Evolutionary conservation across 306 rosid genomes (phyloP), one percentile per base, ranked within the genome.

Genomic region (Prinsepia uniflora): DNA sequence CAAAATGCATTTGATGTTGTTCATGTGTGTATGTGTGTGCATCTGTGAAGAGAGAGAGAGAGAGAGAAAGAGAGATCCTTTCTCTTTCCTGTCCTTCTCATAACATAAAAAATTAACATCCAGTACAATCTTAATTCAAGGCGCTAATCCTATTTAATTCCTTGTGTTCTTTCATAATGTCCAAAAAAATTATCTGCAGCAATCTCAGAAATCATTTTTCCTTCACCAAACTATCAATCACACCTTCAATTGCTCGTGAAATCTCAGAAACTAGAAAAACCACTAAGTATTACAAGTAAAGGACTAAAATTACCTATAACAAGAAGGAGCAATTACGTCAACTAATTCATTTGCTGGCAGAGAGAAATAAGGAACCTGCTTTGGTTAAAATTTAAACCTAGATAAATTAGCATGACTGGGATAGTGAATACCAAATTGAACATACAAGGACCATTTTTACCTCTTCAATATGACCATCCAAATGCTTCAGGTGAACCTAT

Each of bases 321-420:
- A 93, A 81, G 98, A 93, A 62, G 97, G 98, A 67, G 98, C 98
- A 72, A 93, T 93, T 74, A 93, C 98, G 76, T 93, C 98, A 61
- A 90, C 96, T 73, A 93, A 91, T 18, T 93, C 97, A 86, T 93
- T 93, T 75, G 98, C 97, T 19, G 98, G 98, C 65, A 93, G 90
- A 72, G 92, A 88, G 92, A 93, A 93, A 88, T 93, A 93, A 61
- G 98, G 98, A 79, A 93, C 96, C 98, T 93, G 96, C 71, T 76
- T 56, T 59, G 76, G 83, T 78, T 49, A 80, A 78, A 80, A 54
- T 73, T 62, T 59, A 72, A 81, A 81, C 73, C 60, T 44, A 60
- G 79, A 64, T 82, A 73, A 77, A 84, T 76, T 83, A 70, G 67
- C 64, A 77, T 62, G 46, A 61, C 15, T 65, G 48, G 68, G 43